phyloP scores from a whole-genome alignment of 257 asterid genomes.

The Capsicum baccatum region DNA sequence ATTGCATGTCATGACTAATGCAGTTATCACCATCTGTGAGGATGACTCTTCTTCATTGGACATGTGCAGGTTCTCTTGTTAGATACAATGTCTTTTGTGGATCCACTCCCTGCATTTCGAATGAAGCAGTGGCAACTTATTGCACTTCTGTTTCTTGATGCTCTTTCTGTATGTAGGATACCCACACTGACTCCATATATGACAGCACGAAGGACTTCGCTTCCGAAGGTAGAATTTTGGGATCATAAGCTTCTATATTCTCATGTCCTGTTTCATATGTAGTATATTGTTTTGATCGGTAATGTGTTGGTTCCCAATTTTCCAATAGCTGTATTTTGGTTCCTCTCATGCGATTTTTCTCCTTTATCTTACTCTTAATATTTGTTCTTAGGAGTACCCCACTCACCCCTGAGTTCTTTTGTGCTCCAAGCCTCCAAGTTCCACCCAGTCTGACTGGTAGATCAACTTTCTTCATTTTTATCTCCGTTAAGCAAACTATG shows the following conservation, averaged over 20 bases:
- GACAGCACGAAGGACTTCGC: slow-evolving; percentile 59
- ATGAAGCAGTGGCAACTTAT: slow-evolving; percentile 88
- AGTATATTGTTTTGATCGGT: background rate
- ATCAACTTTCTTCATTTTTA: too few species aligned
- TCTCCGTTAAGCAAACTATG: too few species aligned
- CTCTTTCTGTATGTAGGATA: slow-evolving; percentile 81
- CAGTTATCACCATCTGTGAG: slow-evolving; percentile 5
- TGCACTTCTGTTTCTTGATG: slow-evolving; percentile 77
- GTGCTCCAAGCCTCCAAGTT: too few species aligned
- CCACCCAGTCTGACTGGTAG: too few species aligned
- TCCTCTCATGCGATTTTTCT: background rate
- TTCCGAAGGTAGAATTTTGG: slow-evolving; percentile 69
- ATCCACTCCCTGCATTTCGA: slow-evolving; percentile 83
- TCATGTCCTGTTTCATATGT: slow-evolving; percentile 5
- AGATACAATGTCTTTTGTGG: slow-evolving; percentile 81
- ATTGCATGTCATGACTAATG: background rate
- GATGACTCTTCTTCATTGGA: slow-evolving; percentile 10
- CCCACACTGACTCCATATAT: slow-evolving; percentile 62
- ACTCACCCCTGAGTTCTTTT: background rate
- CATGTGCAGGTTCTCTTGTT: slow-evolving; percentile 67
- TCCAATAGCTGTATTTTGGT: background rate
- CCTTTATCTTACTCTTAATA: background rate
- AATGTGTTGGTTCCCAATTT: background rate
- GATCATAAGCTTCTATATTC: slow-evolving; percentile 27
- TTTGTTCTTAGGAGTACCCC: background rate